Percentiles rank a stretch among this genome's conserved stretches.
Evolutionary conservation across 306 rosid species (phyloP).

Genomic region (Boehmeria nivea): DNA sequence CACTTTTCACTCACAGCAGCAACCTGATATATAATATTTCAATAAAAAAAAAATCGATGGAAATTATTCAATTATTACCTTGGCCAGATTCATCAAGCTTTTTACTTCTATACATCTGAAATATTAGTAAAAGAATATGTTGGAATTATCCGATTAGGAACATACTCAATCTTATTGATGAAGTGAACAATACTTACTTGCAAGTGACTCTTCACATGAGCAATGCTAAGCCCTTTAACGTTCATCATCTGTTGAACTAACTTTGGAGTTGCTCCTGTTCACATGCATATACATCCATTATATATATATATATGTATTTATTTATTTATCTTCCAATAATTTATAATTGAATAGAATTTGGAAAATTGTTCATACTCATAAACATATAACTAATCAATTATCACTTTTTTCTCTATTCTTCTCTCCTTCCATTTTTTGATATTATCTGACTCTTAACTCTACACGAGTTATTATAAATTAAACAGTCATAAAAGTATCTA

Average conservation of each 20-base stretch:
- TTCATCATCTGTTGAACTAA: constrained; percentile 83
- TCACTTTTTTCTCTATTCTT: too few relatives aligned
- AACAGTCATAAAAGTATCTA: too few relatives aligned
- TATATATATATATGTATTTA: neutral
- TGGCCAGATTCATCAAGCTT: constrained; percentile 80
- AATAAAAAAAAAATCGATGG: too few relatives aligned
- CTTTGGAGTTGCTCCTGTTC: constrained; percentile 90
- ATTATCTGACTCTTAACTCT: too few relatives aligned
- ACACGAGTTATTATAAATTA: too few relatives aligned
- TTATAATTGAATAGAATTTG: neutral
- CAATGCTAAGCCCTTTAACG: constrained; percentile 84
- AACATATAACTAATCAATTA: neutral
- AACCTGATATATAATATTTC: too few relatives aligned
- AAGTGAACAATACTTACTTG: constrained; percentile 39
- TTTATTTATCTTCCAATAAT: neutral
- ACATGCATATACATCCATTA: neutral
- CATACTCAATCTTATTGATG: too few relatives aligned
- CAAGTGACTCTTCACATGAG: constrained; percentile 94
- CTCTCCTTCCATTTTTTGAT: too few relatives aligned
- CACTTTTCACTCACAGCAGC: too few relatives aligned
- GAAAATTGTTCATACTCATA: too few relatives aligned
- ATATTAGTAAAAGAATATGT: too few relatives aligned
- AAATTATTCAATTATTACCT: constrained; percentile 34
- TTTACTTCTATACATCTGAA: constrained; percentile 90
- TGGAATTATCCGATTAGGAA: too few relatives aligned